phyloP scores from a whole-genome alignment of 2,329 filamentous ascomycete genomes.

The Polychaeton citri region DNA sequence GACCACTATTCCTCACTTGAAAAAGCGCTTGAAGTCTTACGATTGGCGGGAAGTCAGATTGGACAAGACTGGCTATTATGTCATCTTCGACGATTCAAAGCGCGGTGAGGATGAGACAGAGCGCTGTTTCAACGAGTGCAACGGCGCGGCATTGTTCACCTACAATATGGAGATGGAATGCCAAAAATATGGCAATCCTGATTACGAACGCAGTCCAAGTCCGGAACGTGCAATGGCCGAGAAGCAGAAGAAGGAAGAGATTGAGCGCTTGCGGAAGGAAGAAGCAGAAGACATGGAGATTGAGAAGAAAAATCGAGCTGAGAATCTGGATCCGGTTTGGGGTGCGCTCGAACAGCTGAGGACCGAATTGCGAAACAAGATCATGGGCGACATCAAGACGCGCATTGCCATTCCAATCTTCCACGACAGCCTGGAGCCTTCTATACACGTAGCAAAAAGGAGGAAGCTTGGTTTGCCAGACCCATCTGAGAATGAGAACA shows the following conservation, averaged over 20 bases:
- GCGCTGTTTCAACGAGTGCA: conserved; percentile 63
- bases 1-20: conserved; percentile 78
- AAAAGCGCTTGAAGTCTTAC: conserved; percentile 75
- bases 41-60: conserved; percentile 68
- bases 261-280: conserved; percentile 53
- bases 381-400: conserved; percentile 78
- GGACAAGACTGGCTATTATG: conserved; percentile 78
- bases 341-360: conserved; percentile 71
- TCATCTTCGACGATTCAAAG: conserved; percentile 72
- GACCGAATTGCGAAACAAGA: conserved; percentile 69
- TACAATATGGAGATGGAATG: conserved; percentile 89
- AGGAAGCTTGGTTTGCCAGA: conserved; percentile 66
- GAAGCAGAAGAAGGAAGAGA: conserved; percentile 49
- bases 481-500: conserved; percentile 42
- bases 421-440: conserved; percentile 69
- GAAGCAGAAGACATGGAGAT: conserved; percentile 74
- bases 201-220: conserved; percentile 43
- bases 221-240: conserved; percentile 35
- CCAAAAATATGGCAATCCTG: conserved; percentile 52
- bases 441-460: conserved; percentile 65
- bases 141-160: conserved; percentile 77
- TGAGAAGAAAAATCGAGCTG: conserved; percentile 76
- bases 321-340: conserved; percentile 76
- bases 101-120: conserved; percentile 68
- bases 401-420: conserved; percentile 73